A percentile compares a stretch with the other conserved stretches of the same genome.
phyloP scores from a whole-genome alignment of 2,329 filamentous ascomycete genomes.

The Sporothrix inflata region DNA sequence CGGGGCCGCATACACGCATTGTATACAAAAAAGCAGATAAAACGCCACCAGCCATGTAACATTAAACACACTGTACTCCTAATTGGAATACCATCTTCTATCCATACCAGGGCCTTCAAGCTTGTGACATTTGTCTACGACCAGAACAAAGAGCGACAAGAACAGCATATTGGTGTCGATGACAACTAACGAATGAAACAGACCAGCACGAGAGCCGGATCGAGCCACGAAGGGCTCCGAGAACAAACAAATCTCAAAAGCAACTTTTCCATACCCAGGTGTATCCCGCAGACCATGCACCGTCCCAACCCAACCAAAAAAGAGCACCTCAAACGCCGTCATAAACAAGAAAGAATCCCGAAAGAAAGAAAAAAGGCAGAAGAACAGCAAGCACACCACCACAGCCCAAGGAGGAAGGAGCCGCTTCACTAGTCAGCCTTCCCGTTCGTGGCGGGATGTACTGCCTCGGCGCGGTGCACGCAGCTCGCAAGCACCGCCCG shows the following conservation, averaged over 20 bases:
- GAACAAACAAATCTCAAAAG: neutral
- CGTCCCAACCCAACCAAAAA: neutral
- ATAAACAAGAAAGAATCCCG: neutral
- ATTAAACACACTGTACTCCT: conserved; percentile 35
- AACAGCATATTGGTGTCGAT: conserved; percentile 9
- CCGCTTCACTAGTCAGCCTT: neutral
- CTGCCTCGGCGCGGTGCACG: conserved; percentile 39
- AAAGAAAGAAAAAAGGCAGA: neutral
- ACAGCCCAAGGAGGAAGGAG: too few relatives aligned
- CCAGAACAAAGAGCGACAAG: too few relatives aligned
- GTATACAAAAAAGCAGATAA: conserved; percentile 39
- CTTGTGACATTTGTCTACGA: neutral
- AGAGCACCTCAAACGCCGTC: neutral
- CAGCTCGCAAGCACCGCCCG: conserved; percentile 45
- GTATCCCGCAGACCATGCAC: conserved; percentile 10
- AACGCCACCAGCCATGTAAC: conserved; percentile 37
- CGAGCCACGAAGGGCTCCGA: neutral
- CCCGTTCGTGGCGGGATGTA: neutral
- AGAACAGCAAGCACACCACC: neutral
- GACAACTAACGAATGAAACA: neutral
- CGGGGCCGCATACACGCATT: conserved; percentile 19
- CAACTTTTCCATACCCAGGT: neutral
- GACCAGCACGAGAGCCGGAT: neutral
- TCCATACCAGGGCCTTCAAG: neutral
- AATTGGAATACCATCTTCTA: conserved; percentile 21